Evolutionary conservation across 164 flowering plant genomes (phyloP).

Genomic region (Annona squamosa): DNA sequence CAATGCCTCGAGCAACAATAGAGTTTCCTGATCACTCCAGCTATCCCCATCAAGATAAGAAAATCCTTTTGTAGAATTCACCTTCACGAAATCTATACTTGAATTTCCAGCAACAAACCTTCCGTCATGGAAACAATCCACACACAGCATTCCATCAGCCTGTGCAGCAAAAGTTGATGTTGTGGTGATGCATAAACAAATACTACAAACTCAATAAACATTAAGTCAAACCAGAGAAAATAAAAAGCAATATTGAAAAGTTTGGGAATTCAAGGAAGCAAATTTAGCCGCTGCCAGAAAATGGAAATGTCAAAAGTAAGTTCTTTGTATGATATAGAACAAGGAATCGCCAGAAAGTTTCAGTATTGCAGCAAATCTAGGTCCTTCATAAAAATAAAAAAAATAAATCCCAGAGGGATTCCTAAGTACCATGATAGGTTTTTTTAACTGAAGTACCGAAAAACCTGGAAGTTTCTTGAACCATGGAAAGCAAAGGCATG

Average conservation of each 20-base stretch:
- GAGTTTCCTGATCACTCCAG: conserved; percentile 95
- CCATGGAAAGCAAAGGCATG: neutral
- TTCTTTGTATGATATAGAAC: no score
- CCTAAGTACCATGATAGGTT: neutral
- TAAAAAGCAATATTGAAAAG: no score
- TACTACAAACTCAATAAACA: neutral
- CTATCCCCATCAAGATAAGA: conserved; percentile 72
- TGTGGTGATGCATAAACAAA: neutral
- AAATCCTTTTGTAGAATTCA: conserved; percentile 57
- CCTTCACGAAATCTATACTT: conserved; percentile 75
- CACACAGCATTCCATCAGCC: conserved; percentile 72
- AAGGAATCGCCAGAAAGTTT: neutral
- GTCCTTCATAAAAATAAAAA: neutral
- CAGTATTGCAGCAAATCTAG: neutral
- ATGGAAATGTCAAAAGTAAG: no score
- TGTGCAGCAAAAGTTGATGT: conserved; percentile 22
- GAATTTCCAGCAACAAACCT: conserved; percentile 80
- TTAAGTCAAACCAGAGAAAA: neutral
- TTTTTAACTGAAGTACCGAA: neutral
- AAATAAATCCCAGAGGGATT: neutral
- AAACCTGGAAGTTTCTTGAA: neutral
- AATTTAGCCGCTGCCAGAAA: neutral
- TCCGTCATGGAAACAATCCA: conserved; percentile 84
- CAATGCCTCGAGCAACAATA: conserved; percentile 79
- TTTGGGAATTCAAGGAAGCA: no score